phyloP scores from a whole-genome alignment of 768 basidiomycete species.

The Tulasnella sp. region DNA sequence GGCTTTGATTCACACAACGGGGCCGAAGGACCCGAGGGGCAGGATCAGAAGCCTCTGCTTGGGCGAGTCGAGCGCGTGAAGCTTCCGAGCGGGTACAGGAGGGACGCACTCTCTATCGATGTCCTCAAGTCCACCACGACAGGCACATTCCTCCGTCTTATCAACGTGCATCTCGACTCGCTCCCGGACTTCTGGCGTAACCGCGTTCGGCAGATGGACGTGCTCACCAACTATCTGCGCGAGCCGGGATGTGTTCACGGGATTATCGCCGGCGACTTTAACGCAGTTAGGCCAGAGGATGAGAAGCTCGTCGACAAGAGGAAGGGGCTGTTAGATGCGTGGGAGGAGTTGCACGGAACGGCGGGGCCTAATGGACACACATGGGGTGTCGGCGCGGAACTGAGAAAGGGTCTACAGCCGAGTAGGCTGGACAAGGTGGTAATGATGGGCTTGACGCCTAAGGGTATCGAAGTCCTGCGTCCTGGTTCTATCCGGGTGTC shows the following conservation, averaged over 20 bases:
- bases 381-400: constrained; percentile 29
- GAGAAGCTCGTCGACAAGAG: constrained; percentile 27
- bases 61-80: constrained; percentile 24
- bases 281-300: constrained; percentile 32
- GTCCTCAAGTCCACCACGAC: constrained; percentile 24
- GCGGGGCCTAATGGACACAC: constrained; percentile 27
- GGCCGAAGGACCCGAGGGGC: constrained; percentile 19
- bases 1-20: constrained; percentile 21
- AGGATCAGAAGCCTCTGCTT: constrained; percentile 26
- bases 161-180: constrained; percentile 32
- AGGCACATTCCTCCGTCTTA: constrained; percentile 25
- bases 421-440: constrained; percentile 34
- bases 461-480: constrained; percentile 29
- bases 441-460: constrained; percentile 27
- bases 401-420: constrained; percentile 23
- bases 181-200: constrained; percentile 22
- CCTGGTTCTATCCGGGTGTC: constrained; percentile 29
- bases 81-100: constrained; percentile 30
- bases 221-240: constrained; percentile 29
- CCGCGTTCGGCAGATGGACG: constrained; percentile 28
- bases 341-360: constrained; percentile 30
- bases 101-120: constrained; percentile 31
- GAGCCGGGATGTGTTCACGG: constrained; percentile 33
- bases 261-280: constrained; percentile 39
- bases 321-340: constrained; percentile 33